These are phyloP conservation scores for Blastosporella zonata DNA, from an alignment of 1,284 basidiomycete species.

Conservation along the genomic window DNA sequence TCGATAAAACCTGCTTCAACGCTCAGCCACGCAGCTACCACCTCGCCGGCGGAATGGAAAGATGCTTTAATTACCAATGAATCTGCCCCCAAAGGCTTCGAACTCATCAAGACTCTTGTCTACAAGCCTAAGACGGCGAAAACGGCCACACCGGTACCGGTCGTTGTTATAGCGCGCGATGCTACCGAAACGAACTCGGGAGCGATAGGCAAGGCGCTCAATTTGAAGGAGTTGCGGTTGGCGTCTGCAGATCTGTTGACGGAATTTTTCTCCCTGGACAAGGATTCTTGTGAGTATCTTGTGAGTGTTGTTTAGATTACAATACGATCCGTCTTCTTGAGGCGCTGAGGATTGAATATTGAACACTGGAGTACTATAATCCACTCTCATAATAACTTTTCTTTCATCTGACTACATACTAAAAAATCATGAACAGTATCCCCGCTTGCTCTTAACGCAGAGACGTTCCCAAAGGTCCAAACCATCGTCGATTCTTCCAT, in stretches of 20 bases:
- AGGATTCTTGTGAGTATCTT: constrained; percentile 80
- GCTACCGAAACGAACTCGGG: constrained; percentile 77
- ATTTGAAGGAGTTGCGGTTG: constrained; percentile 86
- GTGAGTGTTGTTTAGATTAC: not conserved
- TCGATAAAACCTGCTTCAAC: constrained; percentile 51
- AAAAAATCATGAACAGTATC: constrained; percentile 56
- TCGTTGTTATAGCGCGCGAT: constrained; percentile 85
- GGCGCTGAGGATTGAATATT: too few relatives aligned
- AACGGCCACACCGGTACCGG: constrained; percentile 77
- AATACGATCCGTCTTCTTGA: too few relatives aligned
- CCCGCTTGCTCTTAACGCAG: constrained; percentile 66
- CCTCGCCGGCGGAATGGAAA: constrained; percentile 68
- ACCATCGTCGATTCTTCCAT: constrained; percentile 80
- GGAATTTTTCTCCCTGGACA: constrained; percentile 83
- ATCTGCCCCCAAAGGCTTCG: constrained; percentile 55
- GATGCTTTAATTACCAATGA: constrained; percentile 51
- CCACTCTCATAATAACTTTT: not conserved
- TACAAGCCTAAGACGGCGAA: constrained; percentile 94
- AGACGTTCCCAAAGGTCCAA: constrained; percentile 74
- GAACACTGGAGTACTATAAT: too few relatives aligned
- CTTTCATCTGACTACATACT: constrained; percentile 6
- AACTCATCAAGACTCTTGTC: constrained; percentile 80
- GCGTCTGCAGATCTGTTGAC: constrained; percentile 87
- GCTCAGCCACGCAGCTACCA: constrained; percentile 52
- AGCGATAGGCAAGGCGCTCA: constrained; percentile 79